These are phyloP conservation scores for Saccharomyces pastorianus DNA, from an alignment of 1,139 yeast species.

Conservation along the genomic window DNA sequence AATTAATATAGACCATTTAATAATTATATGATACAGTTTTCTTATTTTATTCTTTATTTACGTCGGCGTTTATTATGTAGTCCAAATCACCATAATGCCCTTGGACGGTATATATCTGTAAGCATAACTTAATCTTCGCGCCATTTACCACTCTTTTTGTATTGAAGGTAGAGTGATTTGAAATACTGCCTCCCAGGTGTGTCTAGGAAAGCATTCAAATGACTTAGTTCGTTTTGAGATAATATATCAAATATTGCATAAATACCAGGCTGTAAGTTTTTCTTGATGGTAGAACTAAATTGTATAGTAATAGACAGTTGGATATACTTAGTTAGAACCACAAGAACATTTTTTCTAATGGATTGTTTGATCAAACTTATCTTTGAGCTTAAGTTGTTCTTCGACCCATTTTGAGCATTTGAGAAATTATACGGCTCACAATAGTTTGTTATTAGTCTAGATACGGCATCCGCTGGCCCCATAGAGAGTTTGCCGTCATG, in stretches of 20 bases:
- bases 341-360: conserved; percentile 55
- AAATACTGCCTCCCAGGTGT: conserved; percentile 60
- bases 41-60: not conserved
- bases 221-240: conserved; percentile 56
- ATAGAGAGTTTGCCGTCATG: conserved; percentile 12
- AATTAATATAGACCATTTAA: not conserved
- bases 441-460: conserved; percentile 56
- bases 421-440: conserved; percentile 54
- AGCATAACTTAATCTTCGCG: conserved; percentile 36
- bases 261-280: conserved; percentile 49
- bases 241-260: conserved; percentile 61
- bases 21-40: not conserved
- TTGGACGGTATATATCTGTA: too few relatives aligned
- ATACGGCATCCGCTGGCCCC: conserved; percentile 38
- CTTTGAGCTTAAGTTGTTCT: conserved; percentile 44
- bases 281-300: conserved; percentile 42
- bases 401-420: conserved; percentile 17
- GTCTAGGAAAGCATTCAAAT: conserved; percentile 66
- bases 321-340: conserved; percentile 51
- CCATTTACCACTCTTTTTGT: conserved; percentile 80
- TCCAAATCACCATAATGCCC: too few relatives aligned
- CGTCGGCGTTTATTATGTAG: too few relatives aligned
- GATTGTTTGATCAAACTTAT: conserved; percentile 48
- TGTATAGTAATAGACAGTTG: conserved; percentile 44
- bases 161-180: conserved; percentile 61